A percentile compares a stretch with the other conserved stretches of the same genome.
These are phyloP conservation scores for Mentha longifolia DNA, from an alignment of 257 asterid genomes.

Conservation along the genomic window DNA sequence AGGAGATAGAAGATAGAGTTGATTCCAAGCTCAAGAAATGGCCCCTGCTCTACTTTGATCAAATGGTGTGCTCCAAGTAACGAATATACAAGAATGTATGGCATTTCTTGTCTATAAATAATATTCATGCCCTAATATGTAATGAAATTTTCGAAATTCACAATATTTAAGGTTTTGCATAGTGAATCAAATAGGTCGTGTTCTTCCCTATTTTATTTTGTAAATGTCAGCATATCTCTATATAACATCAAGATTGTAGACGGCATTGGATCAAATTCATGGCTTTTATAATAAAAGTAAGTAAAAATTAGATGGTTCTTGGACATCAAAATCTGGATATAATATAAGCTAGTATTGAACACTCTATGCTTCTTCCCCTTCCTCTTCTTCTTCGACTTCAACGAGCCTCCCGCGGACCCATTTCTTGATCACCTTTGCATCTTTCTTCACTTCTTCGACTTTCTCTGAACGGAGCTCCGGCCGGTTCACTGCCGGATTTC, in stretches of 20 bases:
- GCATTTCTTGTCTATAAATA: too few relatives aligned
- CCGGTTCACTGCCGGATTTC: slow-evolving; percentile 33
- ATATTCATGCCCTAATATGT: too few relatives aligned
- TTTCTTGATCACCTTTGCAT: slow-evolving; percentile 49
- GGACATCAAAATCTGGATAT: too few relatives aligned
- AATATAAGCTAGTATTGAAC: slow-evolving; percentile 27
- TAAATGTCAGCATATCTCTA: too few relatives aligned
- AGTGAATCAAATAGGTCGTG: too few relatives aligned
- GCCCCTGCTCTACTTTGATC: slow-evolving; percentile 41
- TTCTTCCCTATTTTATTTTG: too few relatives aligned
- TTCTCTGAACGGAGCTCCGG: slow-evolving; percentile 19
- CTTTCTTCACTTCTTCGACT: slow-evolving; percentile 24
- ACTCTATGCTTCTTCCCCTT: slow-evolving; percentile 45
- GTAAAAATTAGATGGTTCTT: slow-evolving; percentile 15
- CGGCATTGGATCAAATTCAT: too few relatives aligned
- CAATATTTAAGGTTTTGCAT: too few relatives aligned
- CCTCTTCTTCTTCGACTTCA: slow-evolving; percentile 59
- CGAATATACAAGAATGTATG: not conserved
- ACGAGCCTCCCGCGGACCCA: slow-evolving; percentile 93
- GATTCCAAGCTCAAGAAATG: slow-evolving; percentile 57
- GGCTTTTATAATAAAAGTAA: slow-evolving; percentile 5
- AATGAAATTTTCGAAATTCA: too few relatives aligned
- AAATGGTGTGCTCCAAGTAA: slow-evolving; percentile 31
- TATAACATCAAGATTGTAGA: too few relatives aligned
- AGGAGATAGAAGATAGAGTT: slow-evolving; percentile 52